Base-by-base conservation (phyloP, 306 rosid species). In the Hippophae rhamnoides region DNA sequence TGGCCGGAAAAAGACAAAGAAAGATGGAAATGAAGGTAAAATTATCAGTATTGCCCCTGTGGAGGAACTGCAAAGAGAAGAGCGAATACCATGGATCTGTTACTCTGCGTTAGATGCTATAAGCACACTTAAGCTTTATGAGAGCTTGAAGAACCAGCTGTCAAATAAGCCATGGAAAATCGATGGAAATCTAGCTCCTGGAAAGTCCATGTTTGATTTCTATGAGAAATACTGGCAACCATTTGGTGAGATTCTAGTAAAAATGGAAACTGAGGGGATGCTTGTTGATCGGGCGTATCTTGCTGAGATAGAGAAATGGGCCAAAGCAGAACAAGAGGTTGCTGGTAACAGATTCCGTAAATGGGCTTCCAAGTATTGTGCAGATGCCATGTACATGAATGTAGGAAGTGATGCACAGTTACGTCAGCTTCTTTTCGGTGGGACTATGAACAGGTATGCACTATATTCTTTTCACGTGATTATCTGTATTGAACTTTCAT, bases 191-290 rank as follows among this genome's bases (percentile, higher is more conserved):
- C 60, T 13, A 0, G 74, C 66, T 46, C 62, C 67, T 41, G 77
- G 72, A 59, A 81, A 78, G 74, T 70, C 82, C 60, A 85, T 90
- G 96, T 81, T 78, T 69, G 79, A 85, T 70, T 90, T 90, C 79
- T 90, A 90, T 60, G 78, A 84, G 56, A 69, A 77, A 76, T 90
- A 81, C 74, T 90, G 97, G 97, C 76, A 54, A 48, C 96, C 97
- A 60, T 90, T 90, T 78, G 97, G 97, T 13, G 96, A 85, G 68
- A 69, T 90, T 79, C 85, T 90, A 56, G 89, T 81, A 54, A 70
- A 40, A 74, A 90, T 90, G 97, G 97, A 90, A 75, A 77, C 92
- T 58, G 95, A 87, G 78, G 97, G 97, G 58, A 87, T 90, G 96
- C 78, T 87, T 59, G 97, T 90, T 78, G 94, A 87, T 75, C 83